A percentile compares a stretch with the other conserved stretches of the same genome.
phyloP scores from a whole-genome alignment of 2,329 filamentous ascomycete species.

The Pseudogymnoascus sp. region DNA sequence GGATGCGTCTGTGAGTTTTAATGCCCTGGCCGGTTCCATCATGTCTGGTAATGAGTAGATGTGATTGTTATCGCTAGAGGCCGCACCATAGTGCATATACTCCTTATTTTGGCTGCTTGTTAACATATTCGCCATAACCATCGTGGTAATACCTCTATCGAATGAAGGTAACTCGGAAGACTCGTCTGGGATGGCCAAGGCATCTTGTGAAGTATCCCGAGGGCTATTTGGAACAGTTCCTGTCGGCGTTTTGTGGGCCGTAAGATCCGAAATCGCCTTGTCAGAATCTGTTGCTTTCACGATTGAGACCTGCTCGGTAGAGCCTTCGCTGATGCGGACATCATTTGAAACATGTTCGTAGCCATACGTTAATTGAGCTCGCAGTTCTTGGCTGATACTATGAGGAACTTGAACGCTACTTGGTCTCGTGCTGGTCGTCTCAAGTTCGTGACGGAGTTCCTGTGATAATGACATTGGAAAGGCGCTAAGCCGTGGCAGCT shows the following conservation, averaged over 20 bases:
- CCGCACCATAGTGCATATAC: neutral
- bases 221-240: neutral
- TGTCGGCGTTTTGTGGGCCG: neutral
- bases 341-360: neutral
- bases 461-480: neutral
- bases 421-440: neutral
- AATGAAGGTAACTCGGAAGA: neutral
- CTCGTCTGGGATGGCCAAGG: neutral
- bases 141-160: neutral
- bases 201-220: neutral
- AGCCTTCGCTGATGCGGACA: neutral
- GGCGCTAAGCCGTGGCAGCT: neutral
- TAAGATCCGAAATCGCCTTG: neutral
- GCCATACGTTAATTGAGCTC: neutral
- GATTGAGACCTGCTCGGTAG: neutral
- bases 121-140: neutral
- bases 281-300: neutral
- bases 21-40: neutral
- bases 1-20: neutral
- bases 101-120: conserved; percentile 7
- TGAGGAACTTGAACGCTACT: conserved; percentile 11
- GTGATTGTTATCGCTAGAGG: neutral
- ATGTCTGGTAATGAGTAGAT: conserved; percentile 6
- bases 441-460: neutral
- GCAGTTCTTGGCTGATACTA: conserved; percentile 10